Base-by-base conservation (phyloP, 2,329 filamentous ascomycete genomes). In the Ploettnerulaceae sp. region DNA sequence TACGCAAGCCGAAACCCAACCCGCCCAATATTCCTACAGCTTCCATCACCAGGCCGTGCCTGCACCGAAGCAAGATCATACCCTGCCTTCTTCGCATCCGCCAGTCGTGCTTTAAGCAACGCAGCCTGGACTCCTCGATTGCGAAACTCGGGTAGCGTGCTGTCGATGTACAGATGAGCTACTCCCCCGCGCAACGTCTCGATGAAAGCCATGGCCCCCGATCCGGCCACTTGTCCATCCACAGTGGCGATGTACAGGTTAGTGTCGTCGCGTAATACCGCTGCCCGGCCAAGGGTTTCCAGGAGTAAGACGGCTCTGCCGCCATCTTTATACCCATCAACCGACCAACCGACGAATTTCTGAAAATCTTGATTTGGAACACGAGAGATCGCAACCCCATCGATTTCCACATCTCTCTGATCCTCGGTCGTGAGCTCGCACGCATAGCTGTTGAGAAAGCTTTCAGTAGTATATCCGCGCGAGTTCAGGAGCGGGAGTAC, bases 1-100 rank as follows among this genome's bases (percentile, higher is more conserved):
- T 44, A 48, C 14, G 46, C 34, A 25, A 44, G 40, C 17, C 34
- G 6, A 17, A 48, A 48, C 3, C 46, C 34, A 9, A 29, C 46
- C 22, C 39, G 12, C 24, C 40, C 46, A 32, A 48, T 48, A 29
- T 40, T 48, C 9, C 46, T 44, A 7, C 18, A 48, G 31, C 39
- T 48, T 6, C 33, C 34, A 40, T 44, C 39, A 4, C 17, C 20
- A 15, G 39, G 46, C 21, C 40, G n/a, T 11, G 40, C 46, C 5
- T 26, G 17, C 12, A 38, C 26, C 7, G 33, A 34, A 2, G 46
- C 46, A 31, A 48, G 31, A 24, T 42, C 31, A 31, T 14, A 47
- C 22, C 45, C 45, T 9, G 22, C 26, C 17, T 45, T 39, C 43
- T 26, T 45, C 26, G 43, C 43, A 35, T 47, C 37, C 45, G 4